phyloP scores from a whole-genome alignment of 169 alveolate genomes.

The Plasmodium chabaudi region DNA sequence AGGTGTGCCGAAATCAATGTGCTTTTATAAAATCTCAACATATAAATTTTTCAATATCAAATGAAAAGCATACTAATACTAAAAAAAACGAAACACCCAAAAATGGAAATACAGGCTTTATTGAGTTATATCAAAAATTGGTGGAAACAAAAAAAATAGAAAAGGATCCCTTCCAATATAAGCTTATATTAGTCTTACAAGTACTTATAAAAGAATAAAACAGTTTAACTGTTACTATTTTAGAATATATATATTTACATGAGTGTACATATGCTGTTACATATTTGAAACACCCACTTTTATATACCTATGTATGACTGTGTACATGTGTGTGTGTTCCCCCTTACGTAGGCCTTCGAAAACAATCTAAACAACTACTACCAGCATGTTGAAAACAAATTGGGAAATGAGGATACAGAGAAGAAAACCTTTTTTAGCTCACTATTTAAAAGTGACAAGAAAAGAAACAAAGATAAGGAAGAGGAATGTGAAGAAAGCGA shows the following conservation, averaged over 20 bases:
- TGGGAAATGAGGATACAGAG: background rate
- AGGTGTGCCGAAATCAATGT: background rate
- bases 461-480: background rate
- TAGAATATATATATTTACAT: background rate
- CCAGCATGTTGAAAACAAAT: constrained; percentile 22
- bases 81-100: background rate
- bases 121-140: constrained; percentile 37
- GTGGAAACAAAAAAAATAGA: constrained; percentile 63
- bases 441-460: constrained; percentile 22
- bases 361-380: constrained; percentile 41
- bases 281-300: background rate
- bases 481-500: constrained; percentile 15
- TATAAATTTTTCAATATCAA: constrained; percentile 36
- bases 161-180: constrained; percentile 58
- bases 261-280: background rate
- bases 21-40: constrained; percentile 26
- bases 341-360: constrained; percentile 39
- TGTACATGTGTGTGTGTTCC: background rate
- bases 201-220: constrained; percentile 5
- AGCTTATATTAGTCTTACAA: constrained; percentile 39
- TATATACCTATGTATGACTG: background rate
- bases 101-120: constrained; percentile 4
- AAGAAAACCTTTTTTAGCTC: constrained; percentile 33
- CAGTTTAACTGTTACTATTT: background rate
- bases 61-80: background rate